These are phyloP conservation scores for Trichoderma endophyticum DNA, from an alignment of 2,329 filamentous ascomycete species.

Conservation along the genomic window DNA sequence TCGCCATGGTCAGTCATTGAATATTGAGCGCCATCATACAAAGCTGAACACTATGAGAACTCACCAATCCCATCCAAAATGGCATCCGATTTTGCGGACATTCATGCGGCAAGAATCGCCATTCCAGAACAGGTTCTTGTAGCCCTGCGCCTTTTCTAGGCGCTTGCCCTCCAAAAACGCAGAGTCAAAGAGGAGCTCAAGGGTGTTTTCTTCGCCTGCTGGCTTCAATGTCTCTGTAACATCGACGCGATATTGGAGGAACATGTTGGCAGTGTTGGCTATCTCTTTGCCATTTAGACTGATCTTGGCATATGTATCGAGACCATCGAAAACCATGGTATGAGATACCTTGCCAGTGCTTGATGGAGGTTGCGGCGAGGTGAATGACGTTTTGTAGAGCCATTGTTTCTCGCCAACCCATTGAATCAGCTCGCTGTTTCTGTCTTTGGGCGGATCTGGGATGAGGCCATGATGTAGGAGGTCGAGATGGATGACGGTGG, in stretches of 20 bases:
- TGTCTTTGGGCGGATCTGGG: constrained; percentile 1
- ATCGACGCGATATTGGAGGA: constrained; percentile 7
- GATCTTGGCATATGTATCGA: constrained; percentile 11
- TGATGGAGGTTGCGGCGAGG: not conserved
- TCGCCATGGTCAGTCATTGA: not conserved
- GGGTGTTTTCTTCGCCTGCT: not conserved
- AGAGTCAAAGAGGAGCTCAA: constrained; percentile 14
- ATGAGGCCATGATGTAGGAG: not conserved
- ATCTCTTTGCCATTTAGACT: constrained; percentile 1
- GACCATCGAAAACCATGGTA: constrained; percentile 4
- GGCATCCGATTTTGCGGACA: not conserved
- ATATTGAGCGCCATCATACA: not conserved
- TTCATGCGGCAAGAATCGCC: constrained; percentile 8
- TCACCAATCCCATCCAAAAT: constrained; percentile 4
- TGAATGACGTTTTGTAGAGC: not conserved
- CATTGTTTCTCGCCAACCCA: constrained; percentile 13
- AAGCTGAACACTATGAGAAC: not conserved
- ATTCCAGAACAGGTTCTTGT: constrained; percentile 6
- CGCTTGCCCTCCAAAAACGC: constrained; percentile 10
- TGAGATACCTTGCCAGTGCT: not conserved
- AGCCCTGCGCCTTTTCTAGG: constrained; percentile 6
- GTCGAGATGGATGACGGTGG: constrained; percentile 9
- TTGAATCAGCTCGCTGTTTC: constrained; percentile 8
- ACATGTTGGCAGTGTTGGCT: constrained; percentile 11
- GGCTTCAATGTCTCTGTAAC: not conserved